Evolutionary conservation across 169 alveolate species (phyloP).

Genomic region (Plasmodium sp.): DNA sequence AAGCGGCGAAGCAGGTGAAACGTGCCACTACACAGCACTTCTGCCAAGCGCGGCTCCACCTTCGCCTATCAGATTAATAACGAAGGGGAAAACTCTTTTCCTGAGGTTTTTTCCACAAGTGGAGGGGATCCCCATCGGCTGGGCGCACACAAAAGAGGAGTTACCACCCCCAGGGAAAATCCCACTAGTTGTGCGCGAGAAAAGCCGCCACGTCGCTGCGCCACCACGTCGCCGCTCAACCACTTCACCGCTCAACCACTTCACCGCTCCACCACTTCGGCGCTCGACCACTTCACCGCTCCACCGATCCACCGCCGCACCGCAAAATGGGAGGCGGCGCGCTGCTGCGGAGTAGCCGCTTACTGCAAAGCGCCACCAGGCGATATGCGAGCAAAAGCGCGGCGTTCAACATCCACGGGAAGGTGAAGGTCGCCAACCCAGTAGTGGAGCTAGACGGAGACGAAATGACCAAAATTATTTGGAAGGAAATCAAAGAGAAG

Average conservation of each 20-base stretch:
- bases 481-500: slow-evolving; percentile 93
- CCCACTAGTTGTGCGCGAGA: too few species aligned
- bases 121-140: background rate
- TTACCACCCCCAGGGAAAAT: background rate
- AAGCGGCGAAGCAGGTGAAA: background rate
- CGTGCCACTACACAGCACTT: background rate
- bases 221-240: background rate
- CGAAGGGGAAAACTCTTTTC: background rate
- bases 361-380: background rate
- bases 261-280: background rate
- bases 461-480: slow-evolving; percentile 95
- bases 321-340: background rate
- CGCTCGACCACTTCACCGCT: background rate
- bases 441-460: slow-evolving; percentile 97
- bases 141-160: background rate
- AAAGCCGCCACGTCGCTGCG: too few species aligned
- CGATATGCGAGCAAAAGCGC: background rate
- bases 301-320: background rate
- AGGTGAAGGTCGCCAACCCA: slow-evolving; percentile 81
- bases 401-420: slow-evolving; percentile 23
- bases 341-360: background rate
- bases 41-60: background rate
- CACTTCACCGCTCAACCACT: too few species aligned
- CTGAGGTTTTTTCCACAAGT: background rate
- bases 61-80: background rate